A percentile compares a stretch with the other conserved stretches of the same genome.
Evolutionary conservation across 2,329 filamentous ascomycete genomes (phyloP).

Genomic region (Pseudogymnoascus sp.): DNA sequence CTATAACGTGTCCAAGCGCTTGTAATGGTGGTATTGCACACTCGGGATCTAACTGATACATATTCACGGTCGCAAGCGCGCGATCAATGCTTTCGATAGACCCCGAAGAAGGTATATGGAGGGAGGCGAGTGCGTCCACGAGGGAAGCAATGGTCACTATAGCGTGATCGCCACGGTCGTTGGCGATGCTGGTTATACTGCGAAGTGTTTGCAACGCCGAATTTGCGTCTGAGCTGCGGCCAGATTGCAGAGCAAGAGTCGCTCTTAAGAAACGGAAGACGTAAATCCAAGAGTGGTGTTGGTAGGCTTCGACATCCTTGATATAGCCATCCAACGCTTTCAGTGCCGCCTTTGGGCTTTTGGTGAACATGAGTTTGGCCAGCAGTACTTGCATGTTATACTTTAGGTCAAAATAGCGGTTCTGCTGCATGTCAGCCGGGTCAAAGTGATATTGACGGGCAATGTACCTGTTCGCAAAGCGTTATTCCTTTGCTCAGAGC

Average conservation of each 20-base stretch:
- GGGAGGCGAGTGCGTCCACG: slow-evolving; percentile 61
- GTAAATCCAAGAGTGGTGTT: slow-evolving; percentile 67
- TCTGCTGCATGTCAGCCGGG: slow-evolving; percentile 30
- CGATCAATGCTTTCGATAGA: slow-evolving; percentile 63
- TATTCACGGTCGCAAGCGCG: slow-evolving; percentile 66
- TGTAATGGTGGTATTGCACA: slow-evolving; percentile 59
- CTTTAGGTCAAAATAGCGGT: slow-evolving; percentile 58
- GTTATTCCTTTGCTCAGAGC: slow-evolving; percentile 64
- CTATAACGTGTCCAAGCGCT: slow-evolving; percentile 58
- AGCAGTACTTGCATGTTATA: slow-evolving; percentile 71
- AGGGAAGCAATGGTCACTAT: slow-evolving; percentile 59
- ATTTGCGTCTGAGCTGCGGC: slow-evolving; percentile 52
- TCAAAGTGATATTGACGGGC: background rate
- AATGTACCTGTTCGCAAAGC: slow-evolving; percentile 55
- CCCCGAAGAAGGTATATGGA: slow-evolving; percentile 57
- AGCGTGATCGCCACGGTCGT: slow-evolving; percentile 52
- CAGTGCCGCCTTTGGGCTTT: slow-evolving; percentile 64
- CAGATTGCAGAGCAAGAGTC: slow-evolving; percentile 57
- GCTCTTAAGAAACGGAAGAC: slow-evolving; percentile 68
- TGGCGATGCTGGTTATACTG: slow-evolving; percentile 52
- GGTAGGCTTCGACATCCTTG: slow-evolving; percentile 58
- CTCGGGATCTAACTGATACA: slow-evolving; percentile 60
- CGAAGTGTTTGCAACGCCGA: slow-evolving; percentile 63
- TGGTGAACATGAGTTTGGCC: slow-evolving; percentile 61
- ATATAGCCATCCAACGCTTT: slow-evolving; percentile 65